phyloP scores from a whole-genome alignment of 306 rosid species.

The Quercus glauca region DNA sequence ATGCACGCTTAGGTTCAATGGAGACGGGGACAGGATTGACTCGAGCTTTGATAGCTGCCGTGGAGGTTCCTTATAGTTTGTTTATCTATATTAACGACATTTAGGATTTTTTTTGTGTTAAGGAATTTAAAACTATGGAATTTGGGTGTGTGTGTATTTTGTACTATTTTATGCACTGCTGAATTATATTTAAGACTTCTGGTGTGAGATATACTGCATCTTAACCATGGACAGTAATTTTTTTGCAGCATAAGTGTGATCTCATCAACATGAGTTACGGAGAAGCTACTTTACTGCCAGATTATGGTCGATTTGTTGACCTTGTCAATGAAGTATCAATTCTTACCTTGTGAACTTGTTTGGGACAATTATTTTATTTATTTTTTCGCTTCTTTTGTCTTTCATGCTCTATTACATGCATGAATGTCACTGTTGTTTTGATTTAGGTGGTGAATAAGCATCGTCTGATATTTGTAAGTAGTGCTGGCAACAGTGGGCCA shows the following conservation, averaged over 20 bases:
- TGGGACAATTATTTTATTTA: conserved; percentile 4
- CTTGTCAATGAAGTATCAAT: conserved; percentile 76
- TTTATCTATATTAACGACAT: conserved; percentile 19
- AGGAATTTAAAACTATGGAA: neutral
- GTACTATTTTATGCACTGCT: neutral
- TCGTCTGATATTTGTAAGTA: conserved; percentile 81
- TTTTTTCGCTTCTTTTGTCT: conserved; percentile 3
- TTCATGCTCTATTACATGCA: conserved; percentile 24
- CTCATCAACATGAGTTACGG: conserved; percentile 98
- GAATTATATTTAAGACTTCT: conserved; percentile 14
- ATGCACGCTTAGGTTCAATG: conserved; percentile 90
- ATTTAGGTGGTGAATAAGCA: conserved; percentile 85
- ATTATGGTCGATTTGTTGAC: conserved; percentile 98
- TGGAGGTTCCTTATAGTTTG: conserved; percentile 60
- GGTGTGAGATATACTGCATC: conserved; percentile 5
- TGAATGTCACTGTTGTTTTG: conserved; percentile 23
- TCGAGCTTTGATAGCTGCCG: conserved; percentile 92
- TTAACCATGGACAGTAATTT: conserved; percentile 15
- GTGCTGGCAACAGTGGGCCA: conserved; percentile 99
- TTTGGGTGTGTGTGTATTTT: neutral
- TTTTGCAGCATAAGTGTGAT: conserved; percentile 91
- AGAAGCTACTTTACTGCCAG: conserved; percentile 81
- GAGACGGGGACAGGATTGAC: conserved; percentile 97
- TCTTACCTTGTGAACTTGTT: conserved; percentile 21
- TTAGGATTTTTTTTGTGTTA: conserved; percentile 3